Evolutionary conservation across 1,139 yeast species (phyloP), one percentile per base, ranked within the genome.

Genomic region (Protomyces inundatus): DNA sequence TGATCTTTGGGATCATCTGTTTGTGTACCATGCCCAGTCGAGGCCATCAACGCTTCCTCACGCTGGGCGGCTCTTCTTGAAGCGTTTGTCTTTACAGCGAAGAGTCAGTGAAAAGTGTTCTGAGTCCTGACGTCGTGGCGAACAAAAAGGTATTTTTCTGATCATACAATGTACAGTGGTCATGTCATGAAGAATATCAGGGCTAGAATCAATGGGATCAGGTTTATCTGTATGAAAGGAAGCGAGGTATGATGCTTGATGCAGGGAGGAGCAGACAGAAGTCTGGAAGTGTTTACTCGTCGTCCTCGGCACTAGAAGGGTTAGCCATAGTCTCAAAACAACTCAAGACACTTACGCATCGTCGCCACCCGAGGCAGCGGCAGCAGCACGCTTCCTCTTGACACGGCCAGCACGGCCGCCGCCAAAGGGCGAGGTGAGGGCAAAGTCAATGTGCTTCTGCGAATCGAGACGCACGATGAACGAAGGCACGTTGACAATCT

Each of bases 371-470:
- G 48, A 42, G 55, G 52, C 53, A 34, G 62, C 62, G 6, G 78
- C 77, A 80, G 84, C 86, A 79, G 82, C 86, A 80, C 88, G 85
- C 84, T 85, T 91, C 89, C 98, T 90, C 87, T 95, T 95, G 77
- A 90, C 96, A 86, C 98, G 95, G 81, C 99, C 99, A 75, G 98
- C 95, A 85, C 98, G 93, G 76, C 97, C 98, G 84, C 98, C 98
- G 80, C 98, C 98, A 90, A 89, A 93, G 81, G 99, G 98, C 73
- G 98, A 93, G 81, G 89, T 90, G 80, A 91, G 87, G 76, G 98
- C 96, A 76, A 93, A 93, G 86, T 93, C 98, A 82, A 93, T 90
- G 90, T 95, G 98, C 89, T 93, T 93, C 84, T 93, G 98, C 74
- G 98, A 91, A 84, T 93, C 99, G 81, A 93, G 88, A 86, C 99